A percentile compares a stretch with the other conserved stretches of the same genome.
phyloP scores from a whole-genome alignment of 75 land plant species.

The Pinus tabuliformis region DNA sequence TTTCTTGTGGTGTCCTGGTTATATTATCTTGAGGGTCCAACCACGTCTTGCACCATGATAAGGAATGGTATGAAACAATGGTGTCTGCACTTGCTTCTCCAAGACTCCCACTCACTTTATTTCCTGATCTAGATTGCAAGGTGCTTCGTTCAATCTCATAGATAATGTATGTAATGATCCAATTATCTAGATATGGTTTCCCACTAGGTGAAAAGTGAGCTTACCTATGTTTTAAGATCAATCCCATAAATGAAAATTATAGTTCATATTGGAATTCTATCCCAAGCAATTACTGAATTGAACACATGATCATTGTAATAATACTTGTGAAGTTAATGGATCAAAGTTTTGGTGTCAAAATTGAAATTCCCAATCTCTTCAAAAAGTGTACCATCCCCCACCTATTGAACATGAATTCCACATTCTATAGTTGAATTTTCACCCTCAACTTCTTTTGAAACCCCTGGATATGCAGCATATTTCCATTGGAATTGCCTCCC shows the following conservation, averaged over 20 bases:
- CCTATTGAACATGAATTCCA: slow-evolving; percentile 60
- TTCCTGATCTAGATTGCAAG: slow-evolving; percentile 44
- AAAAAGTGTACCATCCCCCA: slow-evolving; percentile 86
- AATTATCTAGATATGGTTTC: slow-evolving; percentile 99
- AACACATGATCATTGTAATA: slow-evolving; percentile 85
- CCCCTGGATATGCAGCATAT: slow-evolving; percentile 53
- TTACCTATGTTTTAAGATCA: neutral
- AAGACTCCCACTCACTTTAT: slow-evolving; percentile 57
- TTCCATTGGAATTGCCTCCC: too few relatives aligned
- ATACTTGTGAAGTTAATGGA: slow-evolving; percentile 66
- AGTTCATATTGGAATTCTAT: slow-evolving; percentile 87
- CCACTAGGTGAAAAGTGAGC: slow-evolving; percentile 97
- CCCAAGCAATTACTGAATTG: slow-evolving; percentile 96
- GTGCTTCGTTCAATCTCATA: slow-evolving; percentile 85
- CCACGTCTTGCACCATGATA: slow-evolving; percentile 98
- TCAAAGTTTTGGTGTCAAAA: slow-evolving; percentile 47
- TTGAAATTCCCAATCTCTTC: slow-evolving; percentile 71
- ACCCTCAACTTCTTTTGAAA: slow-evolving; percentile 31
- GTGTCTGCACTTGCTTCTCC: slow-evolving; percentile 77
- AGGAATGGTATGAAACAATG: slow-evolving; percentile 91
- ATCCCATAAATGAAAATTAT: slow-evolving; percentile 93
- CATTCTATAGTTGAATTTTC: slow-evolving; percentile 54
- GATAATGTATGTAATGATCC: slow-evolving; percentile 87
- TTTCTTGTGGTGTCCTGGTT: slow-evolving; percentile 77
- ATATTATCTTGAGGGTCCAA: slow-evolving; percentile 86